Base-by-base conservation (phyloP, 257 asterid species). In the Rubia yunnanensis region DNA sequence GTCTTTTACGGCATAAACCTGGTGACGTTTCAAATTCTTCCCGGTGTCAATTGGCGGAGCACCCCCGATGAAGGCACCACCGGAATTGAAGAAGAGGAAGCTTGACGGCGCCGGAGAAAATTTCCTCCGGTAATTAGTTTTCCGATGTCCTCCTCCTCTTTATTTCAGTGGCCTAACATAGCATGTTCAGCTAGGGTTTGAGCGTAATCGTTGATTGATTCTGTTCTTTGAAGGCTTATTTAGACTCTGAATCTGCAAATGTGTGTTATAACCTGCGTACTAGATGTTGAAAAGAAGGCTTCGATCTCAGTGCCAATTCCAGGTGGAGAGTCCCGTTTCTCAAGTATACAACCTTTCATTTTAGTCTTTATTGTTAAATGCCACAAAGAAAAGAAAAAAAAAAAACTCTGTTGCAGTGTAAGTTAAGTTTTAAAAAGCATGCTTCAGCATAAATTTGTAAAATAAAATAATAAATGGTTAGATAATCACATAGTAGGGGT, bases 41-140 rank as follows among this genome's bases (percentile, higher is more conserved):
- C 48, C 48, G 22, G 22, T 14, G 52, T 50, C 27, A 4, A 53
- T 24, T 53, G 17, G 7, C 52, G 52, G 49, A 32, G 6, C 44
- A 23, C 15, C 7, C 50, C 32, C 44, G 36, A 75, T 70, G 73
- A 57, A 63, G 58, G 49, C 63, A 15, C 61, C 23, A 49, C 49
- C 73, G 5, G 73, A 61, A 15, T 70, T 80, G 26, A 86, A 82
- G 83, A 80, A 78, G 81, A 72, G 73, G 82, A 86, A 78, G 70
- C 63, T 74, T 34, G 81, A 79, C 3, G 67, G 67, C 38, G 38
- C 56, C 35, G 72, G 72, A 26, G 35, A 70, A 15, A 32, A 48
- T 34, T 56, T 76, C 41, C 63, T 30, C 68, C 66, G 86, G 89
- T 82, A 77, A 73, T 77, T 60, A 36, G 36, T 39, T 5, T 31